Base-by-base conservation (phyloP, 192 early-diverging fungal genomes). In the Coemansia sp. region DNA sequence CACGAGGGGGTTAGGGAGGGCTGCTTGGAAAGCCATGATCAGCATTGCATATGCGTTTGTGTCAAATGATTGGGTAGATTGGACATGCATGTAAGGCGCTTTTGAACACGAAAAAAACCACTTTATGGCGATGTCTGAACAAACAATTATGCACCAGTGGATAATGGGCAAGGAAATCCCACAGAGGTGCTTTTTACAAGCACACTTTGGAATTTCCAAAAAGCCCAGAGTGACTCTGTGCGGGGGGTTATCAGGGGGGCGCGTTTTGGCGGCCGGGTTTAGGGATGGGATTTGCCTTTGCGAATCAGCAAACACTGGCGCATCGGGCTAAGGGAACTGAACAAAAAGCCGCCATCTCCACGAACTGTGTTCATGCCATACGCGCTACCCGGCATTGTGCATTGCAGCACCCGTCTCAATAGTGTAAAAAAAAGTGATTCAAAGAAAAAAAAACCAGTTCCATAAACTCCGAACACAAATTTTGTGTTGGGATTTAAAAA, bases 381-480 rank as follows among this genome's bases (percentile, higher is more conserved):
- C n/a, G n/a, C n/a, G 23, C 23, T 26, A 14, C 10, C 12, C 26
- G 43, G 55, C 42, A 35, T 35, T 57, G 54, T 46, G 55, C 55
- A 35, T 35, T 57, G 55, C 55, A 57, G 55, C 16, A 14, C 4
- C 33, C 3, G 18, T 28, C 33, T 7, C 42, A 38, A 57, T 36
- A 48, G 55, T 48, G 55, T 36, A 37, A 7, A 9, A 13, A 14
- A 14, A 8, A 14, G 1, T 14, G 26, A 11, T 6, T 35, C 12
- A 28, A 13, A 26, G 12, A 28, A n/a, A 28, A n/a, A n/a, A 28
- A 23, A 28, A 28, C 23, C 5, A 28, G 21, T 16, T 54, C 21
- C 20, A 19, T 35, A 48, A 57, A 57, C 55, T 57, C 55, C 45
- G 55, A 57, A 42, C n/a, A 16, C 7, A 28, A 41, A 28, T 3